Evolutionary conservation across 371 early-diverging fungal species (phyloP).

Genomic region (Dichotomocladium elegans): DNA sequence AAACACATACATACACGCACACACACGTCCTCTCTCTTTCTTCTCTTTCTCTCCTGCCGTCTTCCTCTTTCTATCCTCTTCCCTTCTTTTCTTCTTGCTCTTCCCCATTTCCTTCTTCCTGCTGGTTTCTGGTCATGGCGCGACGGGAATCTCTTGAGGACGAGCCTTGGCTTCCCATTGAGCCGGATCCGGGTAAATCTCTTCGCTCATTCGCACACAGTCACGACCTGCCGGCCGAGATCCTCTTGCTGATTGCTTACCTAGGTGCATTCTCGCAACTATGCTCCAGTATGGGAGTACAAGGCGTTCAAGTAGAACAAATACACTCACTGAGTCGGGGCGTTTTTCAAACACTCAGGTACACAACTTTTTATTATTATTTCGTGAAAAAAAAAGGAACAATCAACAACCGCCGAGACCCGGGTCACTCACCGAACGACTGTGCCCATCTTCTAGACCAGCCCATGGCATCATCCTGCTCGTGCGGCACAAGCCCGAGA

Average conservation of each 20-base stretch:
- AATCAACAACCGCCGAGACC: neutral
- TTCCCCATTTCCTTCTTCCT: neutral
- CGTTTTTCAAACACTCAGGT: constrained; percentile 15
- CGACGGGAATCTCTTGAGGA: constrained; percentile 11
- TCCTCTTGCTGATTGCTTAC: constrained; percentile 1
- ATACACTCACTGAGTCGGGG: constrained; percentile 19
- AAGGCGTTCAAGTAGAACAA: constrained; percentile 30
- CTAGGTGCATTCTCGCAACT: constrained; percentile 20
- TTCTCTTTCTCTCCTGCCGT: neutral
- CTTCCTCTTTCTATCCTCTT: neutral
- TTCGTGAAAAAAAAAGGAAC: too few relatives aligned
- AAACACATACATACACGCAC: too few relatives aligned
- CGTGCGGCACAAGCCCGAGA: constrained; percentile 15
- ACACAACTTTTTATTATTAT: neutral
- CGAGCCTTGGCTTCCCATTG: constrained; percentile 18
- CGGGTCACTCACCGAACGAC: neutral
- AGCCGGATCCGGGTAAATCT: constrained; percentile 19
- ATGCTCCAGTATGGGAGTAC: constrained; percentile 20
- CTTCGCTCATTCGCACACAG: too few relatives aligned
- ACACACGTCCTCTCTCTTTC: neutral
- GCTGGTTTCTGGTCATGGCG: constrained; percentile 7
- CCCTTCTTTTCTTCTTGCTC: neutral
- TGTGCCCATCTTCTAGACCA: constrained; percentile 10
- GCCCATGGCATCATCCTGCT: constrained; percentile 38
- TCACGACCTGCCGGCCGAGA: neutral